Evolutionary conservation across 2,329 filamentous ascomycete genomes (phyloP), one percentile per base, ranked within the genome.

Genomic region (Phoma sp.): DNA sequence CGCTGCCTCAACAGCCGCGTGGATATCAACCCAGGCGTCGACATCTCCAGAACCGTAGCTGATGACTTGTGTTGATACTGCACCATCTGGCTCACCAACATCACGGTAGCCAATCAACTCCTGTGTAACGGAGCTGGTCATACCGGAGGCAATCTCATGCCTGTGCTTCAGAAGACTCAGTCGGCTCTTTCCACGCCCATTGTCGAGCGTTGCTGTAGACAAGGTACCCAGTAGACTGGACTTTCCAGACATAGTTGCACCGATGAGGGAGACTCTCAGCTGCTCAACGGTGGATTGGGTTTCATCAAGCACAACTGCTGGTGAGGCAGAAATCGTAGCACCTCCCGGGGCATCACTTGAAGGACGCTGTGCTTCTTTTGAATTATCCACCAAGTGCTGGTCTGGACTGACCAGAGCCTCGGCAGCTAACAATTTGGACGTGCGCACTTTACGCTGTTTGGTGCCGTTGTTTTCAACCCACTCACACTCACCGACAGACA

Each of bases 111-210:
- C 95, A 57, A 99, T 84, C 9, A 99, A 81, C 73, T 98, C 95
- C 68, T 97, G 93, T 0, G 95, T 91, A 37, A 99, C 89, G 5
- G 93, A 98, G 70, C 92, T 97, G 1, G 95, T 99, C 59, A 96
- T 83, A 0, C 95, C 95, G 2, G 93, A 96, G 3, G 84, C 88
- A 52, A 98, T 90, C 72, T 99, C 95, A 71, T 99, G 95, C 10
- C 91, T 87, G 75, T 99, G 95, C 71, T 92, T 96, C 25, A 99
- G 80, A 43, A 98, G 82, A 66, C 91, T 93, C 21, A 97, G 80
- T 47, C 95, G 86, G 70, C 92, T 96, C 71, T 92, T 95, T 0
- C 95, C 95, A 59, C 93, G 84, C 0, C 93, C 93, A 73, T 98
- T 97, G 71, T 99, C 95, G 15, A 96, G 79, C 1, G 88, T 89